Base-by-base conservation (phyloP, 1,139 yeast genomes). In the Suhomyces bokatorum region DNA sequence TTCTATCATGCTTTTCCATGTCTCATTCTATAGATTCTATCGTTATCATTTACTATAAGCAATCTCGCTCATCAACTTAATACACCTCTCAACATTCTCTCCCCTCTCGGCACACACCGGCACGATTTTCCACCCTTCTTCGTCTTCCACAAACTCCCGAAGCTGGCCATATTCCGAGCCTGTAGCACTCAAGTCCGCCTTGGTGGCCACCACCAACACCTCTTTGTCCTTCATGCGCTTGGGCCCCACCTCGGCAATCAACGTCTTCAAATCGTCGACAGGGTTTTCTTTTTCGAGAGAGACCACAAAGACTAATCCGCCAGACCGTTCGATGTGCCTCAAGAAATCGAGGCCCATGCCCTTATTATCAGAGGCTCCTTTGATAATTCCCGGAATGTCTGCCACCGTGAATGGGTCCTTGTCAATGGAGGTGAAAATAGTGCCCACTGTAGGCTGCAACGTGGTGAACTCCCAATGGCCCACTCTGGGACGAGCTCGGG, bases 391-490 rank as follows among this genome's bases (percentile, higher is more conserved):
- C 0, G 99, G 99, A 48, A 93, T 93, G 68, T 93, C 99, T 1
- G 98, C 98, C 1, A 93, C 98, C 0, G 97, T 88, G 60, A 91
- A 90, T 1, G 89, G 85, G 9, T 79, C 81, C 49, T 78, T 77
- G 49, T 85, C 88, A 4, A 85, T 77, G 1, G 85, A 78, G 30
- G 83, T 67, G 41, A 77, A 74, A 15, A 93, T 87, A 0, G 97
- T 91, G 2, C 99, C 99, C 37, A 93, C 81, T 0, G 93, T 85
- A 0, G 99, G 99, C 52, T 84, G 89, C 45, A 93, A 69, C 1
- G 99, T 93, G 0, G 99, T 93, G 60, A 93, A 93, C 60, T 87
- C 96, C 97, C 98, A 93, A 63, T 90, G 95, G 0, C 98, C 99
- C 11, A 93, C 89, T 47, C 90, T 72, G 1, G 99, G 98, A 47